These are phyloP conservation scores for Angophora floribunda DNA, from an alignment of 345 rosid species.

Conservation along the genomic window DNA sequence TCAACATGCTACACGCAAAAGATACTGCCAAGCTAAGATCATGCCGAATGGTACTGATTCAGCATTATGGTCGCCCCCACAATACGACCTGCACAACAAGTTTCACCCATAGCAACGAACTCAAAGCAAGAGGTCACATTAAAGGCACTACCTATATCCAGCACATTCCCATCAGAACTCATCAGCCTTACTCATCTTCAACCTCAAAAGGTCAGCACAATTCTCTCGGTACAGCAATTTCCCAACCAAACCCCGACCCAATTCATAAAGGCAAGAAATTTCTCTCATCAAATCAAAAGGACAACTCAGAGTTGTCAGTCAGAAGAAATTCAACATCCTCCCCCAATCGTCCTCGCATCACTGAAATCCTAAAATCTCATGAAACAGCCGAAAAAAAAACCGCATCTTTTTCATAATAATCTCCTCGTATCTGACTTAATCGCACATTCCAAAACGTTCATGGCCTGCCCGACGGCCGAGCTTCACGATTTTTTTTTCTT, in stretches of 20 bases:
- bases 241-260: not conserved
- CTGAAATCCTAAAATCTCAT: not conserved
- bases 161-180: not conserved
- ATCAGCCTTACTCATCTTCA: not conserved
- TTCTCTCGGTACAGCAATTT: not conserved
- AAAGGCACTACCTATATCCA: not conserved
- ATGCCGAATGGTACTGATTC: not conserved
- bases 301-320: not conserved
- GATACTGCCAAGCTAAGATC: not conserved
- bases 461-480: not conserved
- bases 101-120: not conserved
- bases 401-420: not conserved
- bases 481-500: not conserved
- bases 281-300: not conserved
- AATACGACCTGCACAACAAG: not conserved
- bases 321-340: not conserved
- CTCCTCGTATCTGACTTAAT: not conserved
- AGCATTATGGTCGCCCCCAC: rapidly evolving
- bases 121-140: not conserved
- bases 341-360: not conserved
- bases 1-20: not conserved
- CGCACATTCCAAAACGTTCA: not conserved
- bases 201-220: not conserved
- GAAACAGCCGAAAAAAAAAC: not conserved
- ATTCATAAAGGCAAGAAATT: not conserved